A percentile compares a stretch with the other conserved stretches of the same genome.
These are phyloP conservation scores for Acer saccharum DNA, from an alignment of 345 rosid species.

Conservation along the genomic window DNA sequence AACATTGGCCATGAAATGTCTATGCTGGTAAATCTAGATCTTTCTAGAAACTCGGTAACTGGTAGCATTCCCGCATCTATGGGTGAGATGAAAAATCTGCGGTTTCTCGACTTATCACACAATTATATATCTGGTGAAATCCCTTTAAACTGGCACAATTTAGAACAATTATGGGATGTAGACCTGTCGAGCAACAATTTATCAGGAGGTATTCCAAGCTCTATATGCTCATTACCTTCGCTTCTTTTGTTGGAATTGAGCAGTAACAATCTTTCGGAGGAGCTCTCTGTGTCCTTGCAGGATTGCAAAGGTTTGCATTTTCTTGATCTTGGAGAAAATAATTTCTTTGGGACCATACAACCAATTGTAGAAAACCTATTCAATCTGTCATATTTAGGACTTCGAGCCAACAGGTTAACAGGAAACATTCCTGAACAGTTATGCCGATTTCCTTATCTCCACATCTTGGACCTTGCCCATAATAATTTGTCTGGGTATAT, in stretches of 20 bases:
- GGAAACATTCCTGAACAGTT: slow-evolving; percentile 18
- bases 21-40: neutral
- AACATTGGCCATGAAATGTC: slow-evolving; percentile 5
- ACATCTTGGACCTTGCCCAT: slow-evolving; percentile 23
- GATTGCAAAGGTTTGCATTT: neutral
- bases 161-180: neutral
- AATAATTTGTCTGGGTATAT: slow-evolving; percentile 23
- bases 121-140: slow-evolving; percentile 8
- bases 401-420: slow-evolving; percentile 18
- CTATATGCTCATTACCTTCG: slow-evolving; percentile 11
- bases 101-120: too few species aligned
- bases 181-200: slow-evolving; percentile 13
- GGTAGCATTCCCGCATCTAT: slow-evolving; percentile 29
- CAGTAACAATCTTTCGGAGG: slow-evolving; percentile 23
- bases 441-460: slow-evolving; percentile 5
- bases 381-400: slow-evolving; percentile 1
- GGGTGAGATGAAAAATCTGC: neutral
- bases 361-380: slow-evolving; percentile 10
- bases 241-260: neutral
- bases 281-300: slow-evolving; percentile 12
- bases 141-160: slow-evolving; percentile 1
- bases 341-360: slow-evolving; percentile 26
- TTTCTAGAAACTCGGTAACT: slow-evolving; percentile 18
- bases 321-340: slow-evolving; percentile 33
- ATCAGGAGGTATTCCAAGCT: slow-evolving; percentile 21